Conservation (phyloP, 2,329 filamentous ascomycete species). For the Colletotrichum abscissum region DNA sequence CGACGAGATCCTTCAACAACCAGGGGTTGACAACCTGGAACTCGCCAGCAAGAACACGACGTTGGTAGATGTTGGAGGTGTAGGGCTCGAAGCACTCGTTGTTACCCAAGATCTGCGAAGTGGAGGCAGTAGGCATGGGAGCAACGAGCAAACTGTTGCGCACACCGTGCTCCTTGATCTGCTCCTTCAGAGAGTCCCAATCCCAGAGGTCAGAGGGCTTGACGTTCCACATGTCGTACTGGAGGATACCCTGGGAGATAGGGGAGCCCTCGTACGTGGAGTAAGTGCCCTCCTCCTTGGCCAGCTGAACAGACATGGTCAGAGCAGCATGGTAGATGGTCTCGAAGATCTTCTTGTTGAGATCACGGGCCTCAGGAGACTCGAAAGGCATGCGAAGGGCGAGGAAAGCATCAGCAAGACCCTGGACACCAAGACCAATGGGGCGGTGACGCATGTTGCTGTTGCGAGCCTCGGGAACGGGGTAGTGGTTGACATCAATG, state of each 20-base stretch:
- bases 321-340: slow-evolving; percentile 98
- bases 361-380: slow-evolving; percentile 89
- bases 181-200: slow-evolving; percentile 87
- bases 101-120: slow-evolving; percentile 97
- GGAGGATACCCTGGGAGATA: slow-evolving; percentile 93
- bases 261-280: slow-evolving; percentile 93
- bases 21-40: slow-evolving; percentile 99
- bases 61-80: slow-evolving; percentile 99
- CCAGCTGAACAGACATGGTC: slow-evolving; percentile 88
- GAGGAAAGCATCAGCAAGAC: slow-evolving; percentile 97
- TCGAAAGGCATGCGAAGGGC: slow-evolving; percentile 97
- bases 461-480: slow-evolving; percentile 91
- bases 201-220: slow-evolving; percentile 97
- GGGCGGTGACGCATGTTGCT: slow-evolving; percentile 98
- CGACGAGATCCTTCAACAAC: slow-evolving; percentile 97
- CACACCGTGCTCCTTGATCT: slow-evolving; percentile 92
- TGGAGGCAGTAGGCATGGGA: slow-evolving; percentile 97
- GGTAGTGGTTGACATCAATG: slow-evolving; percentile 98
- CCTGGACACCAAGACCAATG: slow-evolving; percentile 96
- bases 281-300: slow-evolving; percentile 86
- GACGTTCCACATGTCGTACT: slow-evolving; percentile 99
- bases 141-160: slow-evolving; percentile 96
- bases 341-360: slow-evolving; percentile 99
- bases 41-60: slow-evolving; percentile 95
- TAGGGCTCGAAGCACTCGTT: slow-evolving; percentile 99